These are phyloP conservation scores for Nannochloropsis gaditana DNA, from an alignment of 108 stramenopile genomes.

Conservation along the genomic window DNA sequence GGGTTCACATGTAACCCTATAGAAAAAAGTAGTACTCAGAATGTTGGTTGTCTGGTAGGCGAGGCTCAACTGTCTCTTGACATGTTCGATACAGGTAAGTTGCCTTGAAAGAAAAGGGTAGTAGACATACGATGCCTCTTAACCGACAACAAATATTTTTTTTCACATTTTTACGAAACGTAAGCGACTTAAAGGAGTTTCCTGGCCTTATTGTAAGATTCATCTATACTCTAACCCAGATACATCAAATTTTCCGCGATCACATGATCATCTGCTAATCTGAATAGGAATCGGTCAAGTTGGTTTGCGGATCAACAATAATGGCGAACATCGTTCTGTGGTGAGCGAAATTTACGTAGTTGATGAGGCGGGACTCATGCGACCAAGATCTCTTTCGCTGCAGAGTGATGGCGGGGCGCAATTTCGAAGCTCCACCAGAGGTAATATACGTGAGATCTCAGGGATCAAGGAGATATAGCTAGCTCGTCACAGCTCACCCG, in stretches of 20 bases:
- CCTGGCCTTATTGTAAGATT: not conserved
- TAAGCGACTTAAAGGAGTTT: not conserved
- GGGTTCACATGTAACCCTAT: not conserved
- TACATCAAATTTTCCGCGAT: not conserved
- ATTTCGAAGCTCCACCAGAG: not conserved
- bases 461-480: too few relatives aligned
- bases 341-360: constrained; percentile 7
- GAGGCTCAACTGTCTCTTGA: constrained; percentile 4
- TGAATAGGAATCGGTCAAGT: not conserved
- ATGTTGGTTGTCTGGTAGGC: not conserved
- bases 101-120: too few relatives aligned
- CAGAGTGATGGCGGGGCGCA: not conserved
- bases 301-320: not conserved
- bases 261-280: too few relatives aligned
- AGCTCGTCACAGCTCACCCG: too few relatives aligned
- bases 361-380: not conserved
- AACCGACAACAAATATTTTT: not conserved
- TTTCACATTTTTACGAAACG: not conserved
- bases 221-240: not conserved
- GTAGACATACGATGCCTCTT: too few relatives aligned
- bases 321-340: not conserved
- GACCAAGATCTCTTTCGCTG: not conserved
- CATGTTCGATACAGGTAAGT: constrained; percentile 3
- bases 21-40: not conserved
- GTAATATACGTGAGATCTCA: not conserved